Evolutionary conservation across 805 yeast genomes (phyloP).

Genomic region (Sugiyamaella mastotermitis): DNA sequence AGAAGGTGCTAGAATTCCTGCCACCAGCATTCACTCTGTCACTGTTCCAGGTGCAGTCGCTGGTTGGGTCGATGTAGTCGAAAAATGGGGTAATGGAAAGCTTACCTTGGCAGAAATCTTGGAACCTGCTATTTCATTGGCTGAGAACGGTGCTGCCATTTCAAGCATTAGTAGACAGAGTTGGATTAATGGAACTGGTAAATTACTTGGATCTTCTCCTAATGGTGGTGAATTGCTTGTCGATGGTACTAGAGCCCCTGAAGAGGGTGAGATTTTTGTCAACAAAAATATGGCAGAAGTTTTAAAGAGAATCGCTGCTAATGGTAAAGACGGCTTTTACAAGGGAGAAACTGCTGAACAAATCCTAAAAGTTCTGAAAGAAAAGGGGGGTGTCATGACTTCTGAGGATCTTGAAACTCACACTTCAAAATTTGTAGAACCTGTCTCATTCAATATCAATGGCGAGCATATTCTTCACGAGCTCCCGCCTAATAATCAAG

Average conservation of each 20-base stretch:
- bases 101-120: conserved; percentile 50
- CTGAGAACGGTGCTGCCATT: conserved; percentile 62
- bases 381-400: conserved; percentile 51
- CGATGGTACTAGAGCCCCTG: conserved; percentile 41
- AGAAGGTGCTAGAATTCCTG: conserved; percentile 44
- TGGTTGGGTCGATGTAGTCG: conserved; percentile 69
- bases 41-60: conserved; percentile 79
- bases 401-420: conserved; percentile 53
- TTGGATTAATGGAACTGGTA: conserved; percentile 41
- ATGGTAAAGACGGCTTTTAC: conserved; percentile 65
- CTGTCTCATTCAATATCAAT: conserved; percentile 43
- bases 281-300: conserved; percentile 51
- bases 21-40: conserved; percentile 49
- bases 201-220: conserved; percentile 33
- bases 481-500: conserved; percentile 82
- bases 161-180: conserved; percentile 48
- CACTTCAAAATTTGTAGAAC: conserved; percentile 57
- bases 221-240: conserved; percentile 30
- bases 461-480: conserved; percentile 63
- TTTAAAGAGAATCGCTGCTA: conserved; percentile 42
- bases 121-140: conserved; percentile 47
- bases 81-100: conserved; percentile 67
- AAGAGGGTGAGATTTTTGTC: conserved; percentile 49
- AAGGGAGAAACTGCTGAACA: conserved; percentile 64
- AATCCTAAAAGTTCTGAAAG: conserved; percentile 47